Conservation (phyloP, 2,329 filamentous ascomycete species). For the Fusarium brachygibbosum region DNA sequence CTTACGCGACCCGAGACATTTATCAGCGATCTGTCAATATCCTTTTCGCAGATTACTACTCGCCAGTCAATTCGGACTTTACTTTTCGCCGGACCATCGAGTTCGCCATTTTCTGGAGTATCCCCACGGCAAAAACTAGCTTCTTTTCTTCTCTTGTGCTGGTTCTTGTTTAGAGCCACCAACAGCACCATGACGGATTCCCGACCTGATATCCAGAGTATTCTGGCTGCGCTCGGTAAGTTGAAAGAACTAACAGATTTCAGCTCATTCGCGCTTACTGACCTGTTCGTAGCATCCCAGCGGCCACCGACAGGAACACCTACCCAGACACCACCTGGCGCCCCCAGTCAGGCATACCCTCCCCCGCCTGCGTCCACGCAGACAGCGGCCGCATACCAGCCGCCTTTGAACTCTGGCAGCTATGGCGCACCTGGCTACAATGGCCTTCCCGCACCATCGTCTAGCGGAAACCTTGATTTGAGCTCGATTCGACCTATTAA, state of each 20-base stretch:
- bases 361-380: conserved; percentile 55
- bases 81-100: conserved; percentile 1
- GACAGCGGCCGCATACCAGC: conserved; percentile 55
- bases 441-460: conserved; percentile 74
- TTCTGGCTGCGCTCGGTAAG: conserved; percentile 64
- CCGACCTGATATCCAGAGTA: conserved; percentile 56
- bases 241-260: conserved; percentile 13
- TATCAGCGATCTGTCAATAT: conserved; percentile 39
- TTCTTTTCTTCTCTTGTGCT: conserved; percentile 16
- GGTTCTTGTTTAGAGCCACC: conserved; percentile 27
- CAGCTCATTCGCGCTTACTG: conserved; percentile 32
- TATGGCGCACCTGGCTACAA: conserved; percentile 56
- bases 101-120: conserved; percentile 8
- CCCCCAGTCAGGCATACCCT: conserved; percentile 56
- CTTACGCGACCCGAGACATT: conserved; percentile 31
- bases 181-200: conserved; percentile 45
- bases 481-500: conserved; percentile 83
- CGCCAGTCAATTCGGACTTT: background rate
- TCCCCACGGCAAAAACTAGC: conserved; percentile 26
- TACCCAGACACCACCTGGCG: conserved; percentile 58
- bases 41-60: conserved; percentile 4
- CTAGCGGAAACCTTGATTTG: conserved; percentile 82
- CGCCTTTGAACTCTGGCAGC: conserved; percentile 49
- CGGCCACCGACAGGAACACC: conserved; percentile 59
- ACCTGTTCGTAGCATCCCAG: conserved; percentile 58